A percentile compares a stretch with the other conserved stretches of the same genome.
Conservation (phyloP, 768 basidiomycete genomes). For the Xerocomus potaroensis region DNA sequence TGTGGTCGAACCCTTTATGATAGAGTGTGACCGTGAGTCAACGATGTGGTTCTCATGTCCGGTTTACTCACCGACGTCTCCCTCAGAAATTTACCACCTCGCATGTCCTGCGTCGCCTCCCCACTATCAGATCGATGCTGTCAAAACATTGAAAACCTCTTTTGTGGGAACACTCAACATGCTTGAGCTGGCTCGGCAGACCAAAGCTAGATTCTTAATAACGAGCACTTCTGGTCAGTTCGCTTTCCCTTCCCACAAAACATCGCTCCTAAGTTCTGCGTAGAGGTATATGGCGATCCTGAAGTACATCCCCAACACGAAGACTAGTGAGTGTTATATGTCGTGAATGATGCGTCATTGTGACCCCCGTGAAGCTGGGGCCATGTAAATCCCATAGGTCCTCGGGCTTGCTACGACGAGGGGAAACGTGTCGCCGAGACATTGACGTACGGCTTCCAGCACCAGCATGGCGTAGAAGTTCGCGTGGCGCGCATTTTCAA, state of each 20-base stretch:
- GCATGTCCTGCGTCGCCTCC: slow-evolving; percentile 97
- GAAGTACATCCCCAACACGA: slow-evolving; percentile 96
- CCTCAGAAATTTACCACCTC: slow-evolving; percentile 91
- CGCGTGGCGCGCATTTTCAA: slow-evolving; percentile 99
- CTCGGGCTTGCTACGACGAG: slow-evolving; percentile 99
- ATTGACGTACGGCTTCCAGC: slow-evolving; percentile 91
- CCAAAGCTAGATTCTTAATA: slow-evolving; percentile 95
- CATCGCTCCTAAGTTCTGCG: slow-evolving; percentile 2
- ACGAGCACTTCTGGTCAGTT: slow-evolving; percentile 84
- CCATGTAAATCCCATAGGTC: slow-evolving; percentile 97
- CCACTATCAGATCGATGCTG: slow-evolving; percentile 96
- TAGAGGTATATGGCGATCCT: slow-evolving; percentile 98
- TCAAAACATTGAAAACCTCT: slow-evolving; percentile 98
- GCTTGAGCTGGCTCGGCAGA: slow-evolving; percentile 96
- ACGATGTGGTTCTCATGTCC: no score
- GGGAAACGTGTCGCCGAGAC: slow-evolving; percentile 99
- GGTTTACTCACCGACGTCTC: not conserved
- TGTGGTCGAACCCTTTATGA: slow-evolving; percentile 96
- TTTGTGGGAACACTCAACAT: slow-evolving; percentile 99
- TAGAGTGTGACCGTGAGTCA: slow-evolving; percentile 90
- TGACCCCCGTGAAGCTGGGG: slow-evolving; percentile 66
- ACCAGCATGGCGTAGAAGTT: slow-evolving; percentile 93
- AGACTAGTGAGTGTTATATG: slow-evolving; percentile 67
- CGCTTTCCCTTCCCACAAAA: not conserved
- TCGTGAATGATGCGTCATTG: slow-evolving; percentile 6